Percentiles rank a stretch among this genome's conserved stretches.
These are phyloP conservation scores for Oehlia diaphana DNA, from an alignment of 192 early-diverging fungal genomes.

Conservation along the genomic window DNA sequence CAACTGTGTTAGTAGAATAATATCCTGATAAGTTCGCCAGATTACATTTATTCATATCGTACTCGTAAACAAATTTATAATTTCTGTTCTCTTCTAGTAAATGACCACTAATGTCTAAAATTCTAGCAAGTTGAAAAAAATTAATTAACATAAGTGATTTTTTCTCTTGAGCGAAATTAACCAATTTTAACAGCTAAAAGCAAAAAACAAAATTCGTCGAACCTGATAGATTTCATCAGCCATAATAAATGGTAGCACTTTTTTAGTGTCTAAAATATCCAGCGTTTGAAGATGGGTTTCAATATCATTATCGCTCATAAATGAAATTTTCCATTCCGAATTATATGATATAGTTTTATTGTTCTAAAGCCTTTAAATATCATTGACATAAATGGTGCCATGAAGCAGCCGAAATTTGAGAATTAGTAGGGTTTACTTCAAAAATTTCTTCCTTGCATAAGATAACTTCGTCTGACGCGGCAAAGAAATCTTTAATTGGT, in stretches of 20 bases:
- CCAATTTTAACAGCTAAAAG: no score
- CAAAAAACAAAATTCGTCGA: background rate
- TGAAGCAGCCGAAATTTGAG: constrained; percentile 30
- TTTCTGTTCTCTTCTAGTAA: background rate
- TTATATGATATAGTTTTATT: background rate
- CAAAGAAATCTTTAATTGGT: background rate
- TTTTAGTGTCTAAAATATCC: background rate
- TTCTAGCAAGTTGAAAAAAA: background rate
- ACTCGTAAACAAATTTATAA: no score
- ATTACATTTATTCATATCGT: background rate
- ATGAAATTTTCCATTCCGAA: no score
- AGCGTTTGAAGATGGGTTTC: background rate
- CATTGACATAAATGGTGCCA: background rate
- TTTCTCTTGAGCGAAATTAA: no score
- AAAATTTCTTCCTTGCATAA: background rate
- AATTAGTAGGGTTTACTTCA: background rate
- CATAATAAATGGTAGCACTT: background rate
- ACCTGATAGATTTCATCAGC: background rate
- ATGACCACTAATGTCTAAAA: background rate
- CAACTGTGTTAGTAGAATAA: background rate
- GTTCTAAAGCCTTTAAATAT: background rate
- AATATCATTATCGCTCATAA: no score
- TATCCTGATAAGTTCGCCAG: background rate
- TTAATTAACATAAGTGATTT: no score
- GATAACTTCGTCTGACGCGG: background rate